Percentiles rank a stretch among this genome's conserved stretches.
Conservation (phyloP, 2,329 filamentous ascomycete species). For the Myotisia sp. region DNA sequence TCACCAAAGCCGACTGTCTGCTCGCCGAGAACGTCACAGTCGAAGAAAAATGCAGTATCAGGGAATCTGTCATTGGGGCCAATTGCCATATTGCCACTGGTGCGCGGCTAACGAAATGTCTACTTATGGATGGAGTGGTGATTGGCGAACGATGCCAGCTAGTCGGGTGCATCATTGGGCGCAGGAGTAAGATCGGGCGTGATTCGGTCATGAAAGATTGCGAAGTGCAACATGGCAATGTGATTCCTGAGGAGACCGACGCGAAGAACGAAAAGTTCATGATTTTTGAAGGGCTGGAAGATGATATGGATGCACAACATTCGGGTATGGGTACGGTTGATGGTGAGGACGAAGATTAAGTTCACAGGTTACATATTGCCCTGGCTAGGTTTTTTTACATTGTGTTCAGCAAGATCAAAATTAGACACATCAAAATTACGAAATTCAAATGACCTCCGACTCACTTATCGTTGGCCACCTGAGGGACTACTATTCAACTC, state of each 20-base stretch:
- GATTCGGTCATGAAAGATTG: slow-evolving; percentile 70
- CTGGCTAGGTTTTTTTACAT: too few relatives aligned
- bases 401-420: too few relatives aligned
- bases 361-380: too few relatives aligned
- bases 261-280: slow-evolving; percentile 51
- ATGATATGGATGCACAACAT: slow-evolving; percentile 22
- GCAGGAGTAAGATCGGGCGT: slow-evolving; percentile 68
- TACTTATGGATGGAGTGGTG: slow-evolving; percentile 83
- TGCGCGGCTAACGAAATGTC: slow-evolving; percentile 71
- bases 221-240: slow-evolving; percentile 74
- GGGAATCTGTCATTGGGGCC: slow-evolving; percentile 75
- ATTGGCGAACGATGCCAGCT: slow-evolving; percentile 74
- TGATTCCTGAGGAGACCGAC: slow-evolving; percentile 64
- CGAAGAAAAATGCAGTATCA: slow-evolving; percentile 80
- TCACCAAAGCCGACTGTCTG: slow-evolving; percentile 67
- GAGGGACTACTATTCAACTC: too few relatives aligned
- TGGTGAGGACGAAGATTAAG: slow-evolving; percentile 14
- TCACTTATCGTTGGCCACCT: too few relatives aligned
- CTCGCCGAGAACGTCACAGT: slow-evolving; percentile 81
- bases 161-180: slow-evolving; percentile 74
- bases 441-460: too few relatives aligned
- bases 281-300: slow-evolving; percentile 34
- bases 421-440: too few relatives aligned
- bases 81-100: slow-evolving; percentile 76
- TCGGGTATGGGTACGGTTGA: slow-evolving; percentile 20